Evolutionary conservation across 192 early-diverging fungal species (phyloP).

Genomic region (Coemansia pectinata): DNA sequence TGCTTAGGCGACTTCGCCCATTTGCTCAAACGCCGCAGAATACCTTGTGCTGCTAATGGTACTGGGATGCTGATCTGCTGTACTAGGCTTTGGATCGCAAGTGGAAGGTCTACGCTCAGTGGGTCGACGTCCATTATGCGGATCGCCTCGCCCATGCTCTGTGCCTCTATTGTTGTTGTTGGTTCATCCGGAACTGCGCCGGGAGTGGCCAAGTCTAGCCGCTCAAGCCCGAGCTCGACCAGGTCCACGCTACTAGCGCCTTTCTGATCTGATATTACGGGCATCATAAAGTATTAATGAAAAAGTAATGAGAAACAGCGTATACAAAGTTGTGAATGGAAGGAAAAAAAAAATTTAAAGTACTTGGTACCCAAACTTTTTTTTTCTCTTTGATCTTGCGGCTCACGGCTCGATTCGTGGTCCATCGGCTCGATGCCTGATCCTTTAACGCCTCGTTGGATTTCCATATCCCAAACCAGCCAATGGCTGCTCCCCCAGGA

Average conservation of each 20-base stretch:
- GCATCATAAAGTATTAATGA: not conserved
- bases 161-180: not conserved
- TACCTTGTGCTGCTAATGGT: not conserved
- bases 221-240: slow-evolving; percentile 36
- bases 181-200: not conserved
- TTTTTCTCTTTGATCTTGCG: slow-evolving; percentile 1
- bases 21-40: slow-evolving; percentile 13
- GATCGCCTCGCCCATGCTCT: slow-evolving; percentile 11
- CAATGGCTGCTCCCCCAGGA: too few species aligned
- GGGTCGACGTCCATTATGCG: slow-evolving; percentile 41
- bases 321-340: not conserved
- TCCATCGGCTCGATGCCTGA: not conserved
- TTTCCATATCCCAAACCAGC: too few species aligned
- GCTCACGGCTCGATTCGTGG: not conserved
- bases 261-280: slow-evolving; percentile 4
- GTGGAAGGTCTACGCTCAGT: slow-evolving; percentile 46
- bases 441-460: too few species aligned
- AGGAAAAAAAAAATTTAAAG: not conserved
- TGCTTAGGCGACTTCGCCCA: slow-evolving; percentile 26
- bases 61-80: slow-evolving; percentile 5
- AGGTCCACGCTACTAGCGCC: slow-evolving; percentile 15
- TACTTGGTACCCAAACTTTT: slow-evolving; percentile 1
- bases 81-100: slow-evolving; percentile 12
- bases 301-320: not conserved
- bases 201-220: slow-evolving; percentile 25